Conservation (phyloP, 352 stramenopile genomes). For the Globisporangium nunn region DNA sequence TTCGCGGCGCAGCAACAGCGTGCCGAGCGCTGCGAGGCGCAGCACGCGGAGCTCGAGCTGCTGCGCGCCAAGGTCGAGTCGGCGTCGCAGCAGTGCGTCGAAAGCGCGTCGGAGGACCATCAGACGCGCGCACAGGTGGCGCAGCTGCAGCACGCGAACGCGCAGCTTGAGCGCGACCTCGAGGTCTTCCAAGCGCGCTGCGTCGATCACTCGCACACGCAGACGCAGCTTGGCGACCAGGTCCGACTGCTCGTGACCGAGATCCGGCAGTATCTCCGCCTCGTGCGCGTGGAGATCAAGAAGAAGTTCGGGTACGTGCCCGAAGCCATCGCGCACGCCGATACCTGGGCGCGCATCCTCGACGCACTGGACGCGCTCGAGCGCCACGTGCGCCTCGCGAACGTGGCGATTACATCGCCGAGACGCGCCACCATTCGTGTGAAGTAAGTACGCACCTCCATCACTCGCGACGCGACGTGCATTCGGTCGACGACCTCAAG, state of each 20-base stretch:
- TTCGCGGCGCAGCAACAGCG: slow-evolving; percentile 41
- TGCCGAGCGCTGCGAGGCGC: slow-evolving; percentile 32
- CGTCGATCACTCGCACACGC: slow-evolving; percentile 18
- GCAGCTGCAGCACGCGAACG: slow-evolving; percentile 10
- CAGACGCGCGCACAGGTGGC: slow-evolving; percentile 6
- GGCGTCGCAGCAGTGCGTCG: slow-evolving; percentile 16
- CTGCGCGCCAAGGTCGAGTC: slow-evolving; percentile 15
- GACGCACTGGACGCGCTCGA: slow-evolving; percentile 47
- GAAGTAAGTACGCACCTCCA: too few relatives aligned
- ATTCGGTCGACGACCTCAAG: too few relatives aligned
- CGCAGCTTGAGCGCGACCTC: slow-evolving; percentile 18
- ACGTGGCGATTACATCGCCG: slow-evolving; percentile 1
- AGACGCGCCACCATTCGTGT: background rate
- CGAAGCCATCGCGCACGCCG: slow-evolving; percentile 58
- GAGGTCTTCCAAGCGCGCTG: slow-evolving; percentile 8
- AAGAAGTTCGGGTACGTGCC: slow-evolving; percentile 77
- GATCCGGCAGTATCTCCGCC: slow-evolving; percentile 58
- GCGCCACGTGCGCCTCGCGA: slow-evolving; percentile 8
- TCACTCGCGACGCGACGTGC: too few relatives aligned
- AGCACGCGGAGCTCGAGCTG: slow-evolving; percentile 32
- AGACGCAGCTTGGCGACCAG: slow-evolving; percentile 32
- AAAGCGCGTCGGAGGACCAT: slow-evolving; percentile 8
- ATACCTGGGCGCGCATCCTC: slow-evolving; percentile 52
- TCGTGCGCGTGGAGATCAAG: slow-evolving; percentile 68
- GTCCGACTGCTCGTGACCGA: slow-evolving; percentile 47